Percentiles rank a stretch among this genome's conserved stretches.
These are phyloP conservation scores for Backusella morwellensis DNA, from an alignment of 192 early-diverging fungal genomes.

Conservation along the genomic window DNA sequence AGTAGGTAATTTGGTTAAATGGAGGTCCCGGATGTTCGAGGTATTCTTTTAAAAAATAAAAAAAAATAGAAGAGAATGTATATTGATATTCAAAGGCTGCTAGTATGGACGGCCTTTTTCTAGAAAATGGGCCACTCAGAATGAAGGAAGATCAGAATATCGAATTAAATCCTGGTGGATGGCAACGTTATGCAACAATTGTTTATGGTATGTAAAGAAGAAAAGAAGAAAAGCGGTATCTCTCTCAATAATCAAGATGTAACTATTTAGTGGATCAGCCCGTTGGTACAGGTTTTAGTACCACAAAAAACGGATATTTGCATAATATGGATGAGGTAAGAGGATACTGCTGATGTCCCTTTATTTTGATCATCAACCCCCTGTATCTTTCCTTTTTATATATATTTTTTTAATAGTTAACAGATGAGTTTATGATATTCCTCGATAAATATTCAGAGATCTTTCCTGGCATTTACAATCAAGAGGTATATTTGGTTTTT, in stretches of 20 bases:
- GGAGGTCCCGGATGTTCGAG: slow-evolving; percentile 46
- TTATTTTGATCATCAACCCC: not conserved
- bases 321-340: slow-evolving; percentile 49
- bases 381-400: not conserved
- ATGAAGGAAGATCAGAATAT: slow-evolving; percentile 42
- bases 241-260: not conserved
- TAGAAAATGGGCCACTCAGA: slow-evolving; percentile 57
- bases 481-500: slow-evolving; percentile 14
- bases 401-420: slow-evolving; percentile 15
- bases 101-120: slow-evolving; percentile 66
- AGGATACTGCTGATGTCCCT: not conserved
- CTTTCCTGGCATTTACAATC: slow-evolving; percentile 44
- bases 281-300: slow-evolving; percentile 62
- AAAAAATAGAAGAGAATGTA: not conserved
- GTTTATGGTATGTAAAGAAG: slow-evolving; percentile 45
- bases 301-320: slow-evolving; percentile 36
- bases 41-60: not conserved
- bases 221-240: not conserved
- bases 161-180: slow-evolving; percentile 43
- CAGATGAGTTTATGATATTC: slow-evolving; percentile 45
- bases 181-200: slow-evolving; percentile 61
- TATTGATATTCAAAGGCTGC: not conserved
- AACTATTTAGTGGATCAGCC: slow-evolving; percentile 56
- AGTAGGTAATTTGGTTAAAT: slow-evolving; percentile 65
- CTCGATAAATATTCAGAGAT: slow-evolving; percentile 45